Evolutionary conservation across 768 basidiomycete genomes (phyloP), one percentile per base, ranked within the genome.

Genomic region (Sarcodon sp.): DNA sequence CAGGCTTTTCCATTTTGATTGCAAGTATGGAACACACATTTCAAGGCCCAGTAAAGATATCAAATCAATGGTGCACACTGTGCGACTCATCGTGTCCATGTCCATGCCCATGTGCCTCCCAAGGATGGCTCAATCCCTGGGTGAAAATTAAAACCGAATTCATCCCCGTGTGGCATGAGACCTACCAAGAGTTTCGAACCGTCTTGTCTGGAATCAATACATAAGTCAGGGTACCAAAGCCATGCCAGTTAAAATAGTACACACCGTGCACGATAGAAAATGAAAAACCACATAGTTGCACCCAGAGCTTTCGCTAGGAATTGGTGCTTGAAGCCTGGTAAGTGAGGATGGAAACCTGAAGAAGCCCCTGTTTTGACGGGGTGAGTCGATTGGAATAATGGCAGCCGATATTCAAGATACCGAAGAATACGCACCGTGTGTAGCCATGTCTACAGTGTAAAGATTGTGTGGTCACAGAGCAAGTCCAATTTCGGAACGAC

Each of bases 261-360:
- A 59, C 58, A 94, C 92, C 90, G 73, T 54, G 87, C 84, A 49
- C 92, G 81, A 67, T 93, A 96, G 72, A 96, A 94, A 62, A 96
- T 91, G 72, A 92, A 96, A 78, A 94, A 94, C 92, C 92, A 96
- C 92, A 96, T 94, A 21, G 80, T 77, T 33, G 91, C 92, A 44
- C 92, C 92, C 41, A 96, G 70, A 51, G 78, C 80, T 66, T 91
- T 92, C 27, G 85, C 76, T 32, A 93, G 72, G 62, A 89, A 79
- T 50, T 75, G 77, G 65, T 91, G 80, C 58, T 71, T 77, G 57
- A 78, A 71, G 10, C 83, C 79, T 7, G 90, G 87, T 31, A 91
- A 72, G 61, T 91, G 91, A 35, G 91, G 91, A 63, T 90, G 75
- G 59, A 94, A 94, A 54, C 90, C 92, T 66, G 81, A 51, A 44